Conservation (phyloP, 495 filamentous ascomycete genomes). For the Aspergillus wentii region DNA sequence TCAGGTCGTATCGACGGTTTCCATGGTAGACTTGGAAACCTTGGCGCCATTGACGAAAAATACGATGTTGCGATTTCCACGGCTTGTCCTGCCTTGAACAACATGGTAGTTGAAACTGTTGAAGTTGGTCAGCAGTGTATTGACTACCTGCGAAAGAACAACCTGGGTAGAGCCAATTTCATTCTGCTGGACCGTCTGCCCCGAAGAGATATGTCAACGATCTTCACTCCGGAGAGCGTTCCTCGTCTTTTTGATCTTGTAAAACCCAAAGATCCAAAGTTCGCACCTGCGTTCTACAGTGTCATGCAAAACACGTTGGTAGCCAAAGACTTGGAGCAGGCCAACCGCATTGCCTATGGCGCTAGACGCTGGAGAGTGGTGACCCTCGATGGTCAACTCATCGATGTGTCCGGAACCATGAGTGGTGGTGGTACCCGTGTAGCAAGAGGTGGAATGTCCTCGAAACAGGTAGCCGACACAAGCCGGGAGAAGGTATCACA, state of each 20-base stretch:
- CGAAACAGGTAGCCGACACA: conserved; percentile 80
- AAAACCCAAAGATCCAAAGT: conserved; percentile 79
- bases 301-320: conserved; percentile 91
- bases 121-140: conserved; percentile 96
- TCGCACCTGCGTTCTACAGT: conserved; percentile 89
- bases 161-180: conserved; percentile 94
- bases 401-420: conserved; percentile 98
- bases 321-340: conserved; percentile 85
- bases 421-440: conserved; percentile 88
- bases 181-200: conserved; percentile 88
- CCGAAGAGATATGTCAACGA: conserved; percentile 64
- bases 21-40: conserved; percentile 89
- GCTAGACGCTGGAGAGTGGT: conserved; percentile 91
- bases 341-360: conserved; percentile 94
- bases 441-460: conserved; percentile 90
- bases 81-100: conserved; percentile 84
- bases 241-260: conserved; percentile 91
- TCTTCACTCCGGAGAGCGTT: conserved; percentile 87
- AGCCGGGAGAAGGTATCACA: conserved; percentile 83
- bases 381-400: conserved; percentile 89
- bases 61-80: conserved; percentile 98
- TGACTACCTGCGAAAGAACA: conserved; percentile 94
- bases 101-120: conserved; percentile 92
- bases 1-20: conserved; percentile 96
- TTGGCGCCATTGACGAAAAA: conserved; percentile 89